A percentile compares a stretch with the other conserved stretches of the same genome.
Conservation (phyloP, 2,329 filamentous ascomycete species). For the Fusarium chlamydosporum region DNA sequence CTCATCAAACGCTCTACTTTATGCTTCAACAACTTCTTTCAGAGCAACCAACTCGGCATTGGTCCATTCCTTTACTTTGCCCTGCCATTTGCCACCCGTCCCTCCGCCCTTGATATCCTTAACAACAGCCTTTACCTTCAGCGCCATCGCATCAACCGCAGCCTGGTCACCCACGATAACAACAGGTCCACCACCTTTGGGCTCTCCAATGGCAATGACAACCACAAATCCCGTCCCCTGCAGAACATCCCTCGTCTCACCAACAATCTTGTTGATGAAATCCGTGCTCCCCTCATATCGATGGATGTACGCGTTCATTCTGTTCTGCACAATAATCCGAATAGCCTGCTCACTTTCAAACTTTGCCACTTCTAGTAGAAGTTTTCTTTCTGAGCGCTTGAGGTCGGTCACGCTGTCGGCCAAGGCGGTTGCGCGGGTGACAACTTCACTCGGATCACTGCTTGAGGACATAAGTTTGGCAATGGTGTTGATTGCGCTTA, state of each 20-base stretch:
- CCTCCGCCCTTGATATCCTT: conserved; percentile 52
- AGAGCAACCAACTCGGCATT: conserved; percentile 44
- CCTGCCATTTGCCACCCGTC: conserved; percentile 53
- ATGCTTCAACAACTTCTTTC: conserved; percentile 39
- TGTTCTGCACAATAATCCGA: conserved; percentile 21
- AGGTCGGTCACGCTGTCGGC: conserved; percentile 40
- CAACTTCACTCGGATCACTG: conserved; percentile 42
- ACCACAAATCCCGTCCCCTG: conserved; percentile 34
- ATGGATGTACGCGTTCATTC: conserved; percentile 47
- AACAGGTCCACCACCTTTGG: conserved; percentile 44
- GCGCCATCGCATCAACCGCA: conserved; percentile 35
- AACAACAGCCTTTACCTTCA: conserved; percentile 38
- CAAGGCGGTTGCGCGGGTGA: conserved; percentile 30
- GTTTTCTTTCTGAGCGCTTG: conserved; percentile 48
- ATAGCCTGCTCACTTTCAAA: conserved; percentile 49
- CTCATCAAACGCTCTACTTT: not conserved
- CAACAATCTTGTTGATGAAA: conserved; percentile 52
- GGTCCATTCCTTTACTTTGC: conserved; percentile 52
- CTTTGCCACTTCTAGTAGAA: conserved; percentile 50
- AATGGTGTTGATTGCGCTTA: conserved; percentile 44
- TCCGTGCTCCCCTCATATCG: conserved; percentile 48
- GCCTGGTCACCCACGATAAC: conserved; percentile 48
- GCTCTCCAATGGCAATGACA: conserved; percentile 50
- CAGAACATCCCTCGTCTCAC: conserved; percentile 43
- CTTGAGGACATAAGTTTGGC: conserved; percentile 49